Evolutionary conservation across 257 asterid genomes (phyloP), one percentile per base, ranked within the genome.

Genomic region (Jaltomata sinuosa): DNA sequence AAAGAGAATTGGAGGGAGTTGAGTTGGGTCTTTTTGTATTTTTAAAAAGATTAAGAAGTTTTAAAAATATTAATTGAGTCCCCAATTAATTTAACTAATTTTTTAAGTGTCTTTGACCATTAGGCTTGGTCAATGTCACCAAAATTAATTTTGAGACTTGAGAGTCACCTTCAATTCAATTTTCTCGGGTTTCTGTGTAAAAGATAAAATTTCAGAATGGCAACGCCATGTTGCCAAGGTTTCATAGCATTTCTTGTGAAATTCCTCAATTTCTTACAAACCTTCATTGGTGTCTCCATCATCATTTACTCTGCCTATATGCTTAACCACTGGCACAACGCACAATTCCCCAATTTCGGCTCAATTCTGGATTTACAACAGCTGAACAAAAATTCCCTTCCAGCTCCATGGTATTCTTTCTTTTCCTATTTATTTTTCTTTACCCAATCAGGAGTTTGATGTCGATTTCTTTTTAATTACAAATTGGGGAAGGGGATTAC

Each of bases 211-310:
- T 18, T 25, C 38, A 59, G 83, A 84, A 95, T 94, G 98, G 84
- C 91, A 86, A 90, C 87, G 40, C 88, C 97, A 25, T 93, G 92
- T 85, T 90, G 93, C 90, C 96, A 92, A 32, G 83, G 93, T 14
- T 87, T 85, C 64, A 88, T 94, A 12, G 93, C 96, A 10, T 93
- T 91, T 87, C 31, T 93, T 78, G 87, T 95, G 55, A 95, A 95
- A 89, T 93, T 93, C 91, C 86, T 93, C 89, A 94, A 88, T 91
- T 95, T 90, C 85, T 85, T 95, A 78, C 94, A 91, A 86, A 88
- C 94, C 1, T 93, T 94, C 80, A 32, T 95, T 82, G 98, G 97
- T 57, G 87, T 94, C 19, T 88, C 93, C 27, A 91, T 95, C 29
- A 86, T 95, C 31, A 62, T 94, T 22, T 94, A 89, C 87, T 89